phyloP scores from a whole-genome alignment of 345 rosid genomes.

The Brassica napus region Da-Ae NC_063437.1:14247501-14248000 shows the following conservation, averaged over 20 bases:
- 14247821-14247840: constrained; percentile 50
- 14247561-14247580: constrained; percentile 76
- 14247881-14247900: constrained; percentile 45
- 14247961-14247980: constrained; percentile 27
- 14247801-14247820: constrained; percentile 38
- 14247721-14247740: constrained; percentile 46
- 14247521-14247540: constrained; percentile 36
- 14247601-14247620: constrained; percentile 64
- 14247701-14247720: constrained; percentile 58
- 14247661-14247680: constrained; percentile 71
- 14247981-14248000: constrained; percentile 35
- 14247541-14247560: constrained; percentile 43
- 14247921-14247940: constrained; percentile 52
- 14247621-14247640: constrained; percentile 67
- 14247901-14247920: constrained; percentile 21
- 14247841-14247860: constrained; percentile 58
- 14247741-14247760: constrained; percentile 39
- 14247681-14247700: constrained; percentile 50
- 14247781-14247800: constrained; percentile 35
- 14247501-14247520: constrained; percentile 46
- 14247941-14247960: constrained; percentile 46
- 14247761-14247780: constrained; percentile 27
- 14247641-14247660: constrained; percentile 66
- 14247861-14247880: constrained; percentile 56
- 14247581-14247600: constrained; percentile 73